Percentiles rank a stretch among this genome's conserved stretches.
These are phyloP conservation scores for Hymenoscyphus infarciens DNA, from an alignment of 2,329 filamentous ascomycete species.

Conservation along the genomic window DNA sequence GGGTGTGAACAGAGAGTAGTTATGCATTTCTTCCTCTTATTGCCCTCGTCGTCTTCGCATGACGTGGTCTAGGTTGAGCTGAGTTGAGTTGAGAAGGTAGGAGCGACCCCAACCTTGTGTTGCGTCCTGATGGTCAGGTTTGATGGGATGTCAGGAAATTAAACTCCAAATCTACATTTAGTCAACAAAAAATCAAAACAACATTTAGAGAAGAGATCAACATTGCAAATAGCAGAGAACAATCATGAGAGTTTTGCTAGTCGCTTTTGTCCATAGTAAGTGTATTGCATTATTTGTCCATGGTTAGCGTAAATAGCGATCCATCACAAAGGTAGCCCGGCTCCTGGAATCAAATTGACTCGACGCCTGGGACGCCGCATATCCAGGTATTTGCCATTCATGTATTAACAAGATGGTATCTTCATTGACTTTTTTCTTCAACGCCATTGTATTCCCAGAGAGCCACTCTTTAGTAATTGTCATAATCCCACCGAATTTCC, in stretches of 20 bases:
- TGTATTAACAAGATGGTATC: conserved; percentile 19
- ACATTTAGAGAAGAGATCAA: too few relatives aligned
- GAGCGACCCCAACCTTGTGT: too few relatives aligned
- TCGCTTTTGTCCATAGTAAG: neutral
- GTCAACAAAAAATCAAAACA: too few relatives aligned
- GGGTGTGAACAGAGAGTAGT: too few relatives aligned
- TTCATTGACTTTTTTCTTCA: conserved; percentile 29
- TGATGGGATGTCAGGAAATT: too few relatives aligned
- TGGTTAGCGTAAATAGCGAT: neutral
- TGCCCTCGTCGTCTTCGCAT: too few relatives aligned
- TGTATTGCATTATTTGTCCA: neutral
- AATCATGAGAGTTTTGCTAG: neutral
- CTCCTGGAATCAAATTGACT: neutral
- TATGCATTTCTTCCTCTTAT: too few relatives aligned
- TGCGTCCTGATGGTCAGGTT: too few relatives aligned
- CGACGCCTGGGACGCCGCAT: conserved; percentile 2
- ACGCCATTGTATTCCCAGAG: conserved; percentile 29
- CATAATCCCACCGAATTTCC: conserved; percentile 16
- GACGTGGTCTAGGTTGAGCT: too few relatives aligned
- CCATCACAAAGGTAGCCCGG: neutral
- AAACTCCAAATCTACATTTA: too few relatives aligned
- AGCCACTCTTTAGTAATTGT: conserved; percentile 23
- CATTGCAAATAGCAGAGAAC: too few relatives aligned
- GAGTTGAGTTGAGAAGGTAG: too few relatives aligned
- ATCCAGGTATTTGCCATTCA: conserved; percentile 3